Conservation (phyloP, 176 grass and related monocot species). For the Eragrostis nindensis region DNA sequence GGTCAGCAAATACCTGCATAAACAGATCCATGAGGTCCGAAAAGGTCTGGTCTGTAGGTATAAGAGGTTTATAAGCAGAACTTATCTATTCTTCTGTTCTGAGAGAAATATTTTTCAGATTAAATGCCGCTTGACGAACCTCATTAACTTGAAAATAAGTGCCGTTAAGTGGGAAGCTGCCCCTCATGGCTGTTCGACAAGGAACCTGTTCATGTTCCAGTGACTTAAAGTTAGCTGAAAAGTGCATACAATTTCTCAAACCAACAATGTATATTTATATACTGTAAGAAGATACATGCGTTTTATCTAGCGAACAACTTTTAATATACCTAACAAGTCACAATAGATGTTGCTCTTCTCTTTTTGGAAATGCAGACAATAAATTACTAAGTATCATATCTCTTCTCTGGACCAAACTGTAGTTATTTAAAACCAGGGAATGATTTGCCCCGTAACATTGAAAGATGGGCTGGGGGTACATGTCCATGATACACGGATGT, state of each 20-base stretch:
- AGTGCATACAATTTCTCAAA: slow-evolving; percentile 25
- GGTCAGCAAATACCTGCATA: slow-evolving; percentile 93
- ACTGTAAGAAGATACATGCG: slow-evolving; percentile 3
- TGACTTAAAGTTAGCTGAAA: slow-evolving; percentile 31
- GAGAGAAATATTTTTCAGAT: slow-evolving; percentile 2
- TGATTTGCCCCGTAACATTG: not conserved
- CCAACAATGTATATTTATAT: slow-evolving; percentile 24
- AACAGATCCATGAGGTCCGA: slow-evolving; percentile 26
- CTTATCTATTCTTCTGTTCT: slow-evolving; percentile 29
- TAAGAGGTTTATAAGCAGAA: slow-evolving; percentile 9
- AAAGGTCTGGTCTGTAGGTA: slow-evolving; percentile 39
- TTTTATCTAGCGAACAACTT: slow-evolving; percentile 18
- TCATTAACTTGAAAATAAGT: slow-evolving; percentile 99
- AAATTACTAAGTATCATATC: not conserved
- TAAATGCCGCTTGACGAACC: slow-evolving; percentile 44
- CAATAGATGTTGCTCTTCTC: not conserved
- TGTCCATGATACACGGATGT: not conserved
- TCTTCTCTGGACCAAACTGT: not conserved
- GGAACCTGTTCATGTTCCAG: slow-evolving; percentile 70
- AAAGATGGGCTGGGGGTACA: not conserved
- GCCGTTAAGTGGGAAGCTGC: slow-evolving; percentile 97
- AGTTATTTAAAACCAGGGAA: not conserved
- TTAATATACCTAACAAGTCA: not conserved
- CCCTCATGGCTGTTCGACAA: slow-evolving; percentile 94
- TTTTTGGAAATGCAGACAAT: slow-evolving; percentile 18